phyloP scores from a whole-genome alignment of 495 filamentous ascomycete genomes.

The Aspergillus hancockii region DNA sequence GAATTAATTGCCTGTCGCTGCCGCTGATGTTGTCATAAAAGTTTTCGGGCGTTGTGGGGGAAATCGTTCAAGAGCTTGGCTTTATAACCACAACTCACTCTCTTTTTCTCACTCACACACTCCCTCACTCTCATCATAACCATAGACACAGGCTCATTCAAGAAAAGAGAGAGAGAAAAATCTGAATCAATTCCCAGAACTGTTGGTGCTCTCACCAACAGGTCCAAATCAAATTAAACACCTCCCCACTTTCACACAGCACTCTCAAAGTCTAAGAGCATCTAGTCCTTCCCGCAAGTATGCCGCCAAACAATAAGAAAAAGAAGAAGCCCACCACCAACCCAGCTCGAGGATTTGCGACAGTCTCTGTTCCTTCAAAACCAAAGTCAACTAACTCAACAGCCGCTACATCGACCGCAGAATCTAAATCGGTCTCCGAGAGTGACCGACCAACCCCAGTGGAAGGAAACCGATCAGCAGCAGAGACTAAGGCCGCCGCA shows the following conservation, averaged over 20 bases:
- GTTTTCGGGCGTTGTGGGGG: conserved; percentile 35
- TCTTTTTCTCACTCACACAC: neutral
- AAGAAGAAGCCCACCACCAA: conserved; percentile 83
- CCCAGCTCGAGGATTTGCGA: conserved; percentile 88
- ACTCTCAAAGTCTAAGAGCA: neutral
- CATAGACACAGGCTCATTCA: neutral
- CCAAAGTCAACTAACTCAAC: conserved; percentile 37
- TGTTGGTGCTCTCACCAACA: neutral
- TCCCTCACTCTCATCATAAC: neutral
- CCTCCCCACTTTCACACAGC: neutral
- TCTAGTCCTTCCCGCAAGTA: conserved; percentile 32
- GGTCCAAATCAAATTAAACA: neutral
- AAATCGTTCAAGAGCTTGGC: conserved; percentile 6
- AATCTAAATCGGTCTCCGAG: conserved; percentile 42
- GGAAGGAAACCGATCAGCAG: conserved; percentile 21
- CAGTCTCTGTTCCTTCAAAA: conserved; percentile 85
- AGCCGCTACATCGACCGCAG: conserved; percentile 31
- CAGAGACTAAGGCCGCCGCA: conserved; percentile 21
- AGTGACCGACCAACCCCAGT: conserved; percentile 39
- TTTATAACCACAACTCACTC: too few species aligned
- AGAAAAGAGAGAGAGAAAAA: too few species aligned
- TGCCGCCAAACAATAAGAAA: conserved; percentile 80
- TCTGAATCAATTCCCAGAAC: too few species aligned
- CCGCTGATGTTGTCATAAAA: conserved; percentile 49
- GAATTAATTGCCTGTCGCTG: conserved; percentile 21